phyloP scores from a whole-genome alignment of 2,329 filamentous ascomycete species.

The Pseudonectria buxi region DNA sequence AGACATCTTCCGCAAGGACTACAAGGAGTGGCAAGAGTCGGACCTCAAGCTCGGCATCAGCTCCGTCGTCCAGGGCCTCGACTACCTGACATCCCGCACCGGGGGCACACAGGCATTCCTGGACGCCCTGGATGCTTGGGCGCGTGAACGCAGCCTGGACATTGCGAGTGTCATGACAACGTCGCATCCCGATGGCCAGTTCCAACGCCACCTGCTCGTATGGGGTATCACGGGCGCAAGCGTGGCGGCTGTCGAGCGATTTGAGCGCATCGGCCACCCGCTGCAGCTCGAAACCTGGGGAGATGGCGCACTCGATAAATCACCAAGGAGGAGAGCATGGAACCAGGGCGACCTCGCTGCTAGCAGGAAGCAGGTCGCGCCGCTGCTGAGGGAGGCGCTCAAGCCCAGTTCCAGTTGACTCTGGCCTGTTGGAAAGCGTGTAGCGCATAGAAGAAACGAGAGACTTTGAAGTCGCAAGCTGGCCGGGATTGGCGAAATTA shows the following conservation, averaged over 20 bases:
- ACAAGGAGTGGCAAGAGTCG: constrained; percentile 67
- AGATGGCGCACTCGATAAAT: constrained; percentile 39
- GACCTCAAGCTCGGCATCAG: constrained; percentile 58
- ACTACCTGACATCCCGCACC: constrained; percentile 51
- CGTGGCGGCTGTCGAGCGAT: constrained; percentile 44
- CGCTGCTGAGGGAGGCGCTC: constrained; percentile 55
- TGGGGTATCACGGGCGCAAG: constrained; percentile 52
- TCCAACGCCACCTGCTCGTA: constrained; percentile 61
- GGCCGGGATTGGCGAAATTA: no score
- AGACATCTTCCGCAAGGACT: constrained; percentile 74
- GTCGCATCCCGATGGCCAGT: constrained; percentile 46
- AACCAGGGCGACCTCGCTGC: constrained; percentile 54
- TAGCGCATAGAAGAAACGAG: background rate
- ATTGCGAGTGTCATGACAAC: constrained; percentile 64
- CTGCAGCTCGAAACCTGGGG: constrained; percentile 53
- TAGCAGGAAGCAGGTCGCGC: constrained; percentile 63
- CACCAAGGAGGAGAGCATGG: constrained; percentile 56
- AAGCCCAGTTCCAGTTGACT: constrained; percentile 17
- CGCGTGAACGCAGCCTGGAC: constrained; percentile 51
- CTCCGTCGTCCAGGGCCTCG: constrained; percentile 56
- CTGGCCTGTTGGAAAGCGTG: no score
- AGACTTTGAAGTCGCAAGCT: no score
- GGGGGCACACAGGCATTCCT: constrained; percentile 40
- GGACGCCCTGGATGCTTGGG: constrained; percentile 43
- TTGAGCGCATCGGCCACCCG: constrained; percentile 41